Evolutionary conservation across 148 eudicot species (phyloP).

Genomic region (Rhododendron williamsianum): DNA sequence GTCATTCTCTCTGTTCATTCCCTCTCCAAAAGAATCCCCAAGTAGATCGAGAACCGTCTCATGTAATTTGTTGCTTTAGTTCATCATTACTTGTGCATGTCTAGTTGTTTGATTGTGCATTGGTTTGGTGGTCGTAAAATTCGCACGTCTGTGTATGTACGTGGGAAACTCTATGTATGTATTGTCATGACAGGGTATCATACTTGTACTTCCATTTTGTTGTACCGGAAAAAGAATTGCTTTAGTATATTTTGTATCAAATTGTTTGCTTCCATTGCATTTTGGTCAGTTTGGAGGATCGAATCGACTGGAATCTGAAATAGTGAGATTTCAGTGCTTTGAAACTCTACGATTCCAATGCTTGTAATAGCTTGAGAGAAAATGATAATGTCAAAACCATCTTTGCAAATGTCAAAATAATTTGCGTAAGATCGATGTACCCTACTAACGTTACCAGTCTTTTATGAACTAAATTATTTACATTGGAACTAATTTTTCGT

Average conservation of each 20-base stretch:
- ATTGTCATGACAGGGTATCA: too few relatives aligned
- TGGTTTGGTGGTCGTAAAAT: background rate
- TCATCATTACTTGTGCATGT: background rate
- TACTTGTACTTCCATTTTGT: too few relatives aligned
- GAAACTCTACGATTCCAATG: background rate
- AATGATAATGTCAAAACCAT: background rate
- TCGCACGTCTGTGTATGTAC: background rate
- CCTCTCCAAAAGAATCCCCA: constrained; percentile 51
- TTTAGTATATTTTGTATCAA: background rate
- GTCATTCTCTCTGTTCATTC: constrained; percentile 37
- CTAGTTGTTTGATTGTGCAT: background rate
- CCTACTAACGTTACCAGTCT: too few relatives aligned
- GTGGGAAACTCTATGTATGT: background rate
- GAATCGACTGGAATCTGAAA: background rate
- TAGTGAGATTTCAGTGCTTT: background rate
- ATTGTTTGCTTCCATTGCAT: background rate
- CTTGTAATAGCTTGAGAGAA: background rate
- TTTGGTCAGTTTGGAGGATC: background rate
- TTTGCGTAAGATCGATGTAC: too few relatives aligned
- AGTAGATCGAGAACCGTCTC: constrained; percentile 2
- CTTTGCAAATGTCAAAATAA: too few relatives aligned
- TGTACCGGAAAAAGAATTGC: background rate
- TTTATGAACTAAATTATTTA: too few relatives aligned
- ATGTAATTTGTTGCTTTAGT: background rate
- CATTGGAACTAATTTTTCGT: too few relatives aligned